These are phyloP conservation scores for Sclerotinia subarctica DNA, from an alignment of 2,329 filamentous ascomycete genomes.

Conservation along the genomic window DNA sequence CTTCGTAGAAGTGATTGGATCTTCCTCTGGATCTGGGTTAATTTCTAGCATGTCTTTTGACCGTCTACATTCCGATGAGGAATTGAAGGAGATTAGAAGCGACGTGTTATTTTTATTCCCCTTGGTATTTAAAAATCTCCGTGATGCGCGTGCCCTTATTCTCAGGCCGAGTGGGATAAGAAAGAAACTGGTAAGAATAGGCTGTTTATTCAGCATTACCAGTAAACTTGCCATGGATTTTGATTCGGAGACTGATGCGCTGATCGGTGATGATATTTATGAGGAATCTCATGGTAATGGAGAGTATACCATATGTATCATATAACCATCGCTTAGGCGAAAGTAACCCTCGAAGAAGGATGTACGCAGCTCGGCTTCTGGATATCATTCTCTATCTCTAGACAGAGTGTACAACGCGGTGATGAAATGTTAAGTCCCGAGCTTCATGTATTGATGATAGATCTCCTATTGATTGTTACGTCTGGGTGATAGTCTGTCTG, in stretches of 20 bases:
- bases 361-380: no score
- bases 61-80: not conserved
- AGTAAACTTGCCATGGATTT: no score
- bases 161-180: not conserved
- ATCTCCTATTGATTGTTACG: no score
- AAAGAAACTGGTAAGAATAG: not conserved
- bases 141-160: not conserved
- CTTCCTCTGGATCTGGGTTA: not conserved
- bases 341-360: not conserved
- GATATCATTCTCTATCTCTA: no score
- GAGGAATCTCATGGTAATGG: conserved; percentile 5
- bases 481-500: no score
- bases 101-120: not conserved
- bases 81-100: not conserved
- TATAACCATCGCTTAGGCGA: not conserved
- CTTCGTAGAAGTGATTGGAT: not conserved
- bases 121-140: not conserved
- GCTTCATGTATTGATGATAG: no score
- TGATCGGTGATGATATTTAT: not conserved
- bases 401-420: no score
- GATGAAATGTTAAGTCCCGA: no score
- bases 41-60: not conserved
- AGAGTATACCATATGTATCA: not conserved
- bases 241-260: not conserved
- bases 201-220: not conserved